phyloP scores from a whole-genome alignment of 2,329 filamentous ascomycete genomes.

The Diaporthe eres region DNA sequence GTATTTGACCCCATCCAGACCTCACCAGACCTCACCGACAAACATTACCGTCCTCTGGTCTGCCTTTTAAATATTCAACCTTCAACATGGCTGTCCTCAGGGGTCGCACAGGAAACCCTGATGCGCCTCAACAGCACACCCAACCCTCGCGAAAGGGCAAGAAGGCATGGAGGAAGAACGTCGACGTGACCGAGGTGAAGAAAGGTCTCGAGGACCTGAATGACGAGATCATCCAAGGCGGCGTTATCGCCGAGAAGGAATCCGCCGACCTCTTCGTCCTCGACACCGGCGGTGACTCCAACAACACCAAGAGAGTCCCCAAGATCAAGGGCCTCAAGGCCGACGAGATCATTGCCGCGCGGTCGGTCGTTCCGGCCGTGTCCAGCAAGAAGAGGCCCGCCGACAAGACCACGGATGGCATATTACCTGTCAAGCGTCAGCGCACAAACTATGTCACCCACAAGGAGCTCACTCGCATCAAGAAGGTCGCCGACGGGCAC shows the following conservation, averaged over 20 bases:
- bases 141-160: slow-evolving; percentile 97
- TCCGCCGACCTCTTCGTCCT: slow-evolving; percentile 89
- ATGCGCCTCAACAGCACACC: slow-evolving; percentile 83
- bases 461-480: slow-evolving; percentile 85
- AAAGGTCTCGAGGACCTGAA: slow-evolving; percentile 86
- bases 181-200: slow-evolving; percentile 90
- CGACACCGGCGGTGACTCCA: slow-evolving; percentile 80
- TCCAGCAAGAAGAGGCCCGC: slow-evolving; percentile 82
- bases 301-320: slow-evolving; percentile 74
- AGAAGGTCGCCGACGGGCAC: slow-evolving; percentile 82
- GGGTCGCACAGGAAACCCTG: slow-evolving; percentile 59
- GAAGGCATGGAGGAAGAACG: slow-evolving; percentile 98
- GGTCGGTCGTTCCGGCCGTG: slow-evolving; percentile 86
- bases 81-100: slow-evolving; percentile 67
- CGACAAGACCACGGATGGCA: slow-evolving; percentile 79
- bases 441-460: slow-evolving; percentile 85
- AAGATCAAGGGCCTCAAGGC: slow-evolving; percentile 85
- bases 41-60: neutral
- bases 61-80: neutral
- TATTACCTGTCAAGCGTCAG: slow-evolving; percentile 81
- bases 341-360: slow-evolving; percentile 90
- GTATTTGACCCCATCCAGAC: neutral
- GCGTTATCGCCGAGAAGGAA: slow-evolving; percentile 85
- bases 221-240: slow-evolving; percentile 92
- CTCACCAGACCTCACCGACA: neutral